phyloP scores from a whole-genome alignment of 306 rosid genomes.

The Delonix regia region DNA sequence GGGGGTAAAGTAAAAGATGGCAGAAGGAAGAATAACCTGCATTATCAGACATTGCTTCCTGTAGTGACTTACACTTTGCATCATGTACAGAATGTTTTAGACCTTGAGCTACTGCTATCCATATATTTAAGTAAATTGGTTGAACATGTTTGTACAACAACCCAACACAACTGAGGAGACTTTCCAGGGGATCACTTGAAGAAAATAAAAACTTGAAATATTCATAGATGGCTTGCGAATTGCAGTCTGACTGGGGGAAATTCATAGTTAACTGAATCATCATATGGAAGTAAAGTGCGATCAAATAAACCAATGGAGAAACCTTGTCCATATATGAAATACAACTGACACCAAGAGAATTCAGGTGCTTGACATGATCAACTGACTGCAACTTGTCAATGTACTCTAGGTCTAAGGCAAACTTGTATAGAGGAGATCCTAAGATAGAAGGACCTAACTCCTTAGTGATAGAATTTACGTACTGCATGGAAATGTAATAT shows the following conservation, averaged over 20 bases:
- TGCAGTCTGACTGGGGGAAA: conserved; percentile 36
- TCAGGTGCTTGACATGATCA: conserved; percentile 42
- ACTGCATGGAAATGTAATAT: conserved; percentile 44
- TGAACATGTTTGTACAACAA: conserved; percentile 56
- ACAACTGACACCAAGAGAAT: conserved; percentile 41
- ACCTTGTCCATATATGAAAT: conserved; percentile 76
- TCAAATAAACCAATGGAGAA: conserved; percentile 72
- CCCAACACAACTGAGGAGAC: conserved; percentile 45
- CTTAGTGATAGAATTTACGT: conserved; percentile 58
- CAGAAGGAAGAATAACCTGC: conserved; percentile 43
- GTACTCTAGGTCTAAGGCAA: conserved; percentile 65
- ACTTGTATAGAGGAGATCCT: conserved; percentile 78
- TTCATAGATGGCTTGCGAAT: conserved; percentile 43
- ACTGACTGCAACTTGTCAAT: conserved; percentile 44
- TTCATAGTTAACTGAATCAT: conserved; percentile 49
- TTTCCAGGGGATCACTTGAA: conserved; percentile 58
- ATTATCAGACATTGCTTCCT: conserved; percentile 52
- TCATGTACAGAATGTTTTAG: conserved; percentile 48
- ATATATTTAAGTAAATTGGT: conserved; percentile 58
- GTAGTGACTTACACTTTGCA: conserved; percentile 42
- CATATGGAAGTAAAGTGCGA: conserved; percentile 58
- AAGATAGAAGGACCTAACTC: conserved; percentile 69
- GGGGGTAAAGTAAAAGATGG: conserved; percentile 69
- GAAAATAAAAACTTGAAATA: conserved; percentile 66
- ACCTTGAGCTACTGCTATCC: conserved; percentile 67